These are phyloP conservation scores for Trichoderma atrobrunneum DNA, from an alignment of 2,329 filamentous ascomycete genomes.

Conservation along the genomic window DNA sequence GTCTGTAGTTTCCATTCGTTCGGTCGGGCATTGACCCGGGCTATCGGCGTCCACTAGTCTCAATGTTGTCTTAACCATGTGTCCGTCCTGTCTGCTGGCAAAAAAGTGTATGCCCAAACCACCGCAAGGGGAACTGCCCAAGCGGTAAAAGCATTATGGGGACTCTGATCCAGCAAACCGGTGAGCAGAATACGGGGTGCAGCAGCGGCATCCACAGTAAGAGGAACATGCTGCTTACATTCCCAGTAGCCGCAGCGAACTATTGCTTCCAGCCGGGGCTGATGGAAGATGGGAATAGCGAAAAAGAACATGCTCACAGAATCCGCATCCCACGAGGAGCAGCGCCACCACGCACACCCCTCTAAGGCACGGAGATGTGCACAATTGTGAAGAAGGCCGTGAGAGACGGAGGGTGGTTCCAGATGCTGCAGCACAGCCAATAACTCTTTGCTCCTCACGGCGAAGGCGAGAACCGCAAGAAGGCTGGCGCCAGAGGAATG, in stretches of 20 bases:
- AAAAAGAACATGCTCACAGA: neutral
- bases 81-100: neutral
- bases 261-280: slow-evolving; percentile 2
- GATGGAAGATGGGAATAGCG: neutral
- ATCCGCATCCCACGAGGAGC: neutral
- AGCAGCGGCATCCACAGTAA: neutral
- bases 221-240: neutral
- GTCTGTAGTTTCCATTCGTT: neutral
- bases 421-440: neutral
- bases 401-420: neutral
- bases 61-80: neutral
- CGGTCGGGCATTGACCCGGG: slow-evolving; percentile 1
- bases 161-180: neutral
- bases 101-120: neutral
- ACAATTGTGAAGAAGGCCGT: neutral
- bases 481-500: slow-evolving; percentile 17
- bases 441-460: neutral
- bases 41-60: slow-evolving; percentile 9
- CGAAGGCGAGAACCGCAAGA: neutral
- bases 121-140: neutral
- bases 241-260: neutral
- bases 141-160: neutral
- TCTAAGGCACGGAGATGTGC: neutral
- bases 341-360: neutral
- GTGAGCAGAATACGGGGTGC: neutral